These are phyloP conservation scores for Sarcodon sp. DNA, from an alignment of 768 basidiomycete species.

Conservation along the genomic window DNA sequence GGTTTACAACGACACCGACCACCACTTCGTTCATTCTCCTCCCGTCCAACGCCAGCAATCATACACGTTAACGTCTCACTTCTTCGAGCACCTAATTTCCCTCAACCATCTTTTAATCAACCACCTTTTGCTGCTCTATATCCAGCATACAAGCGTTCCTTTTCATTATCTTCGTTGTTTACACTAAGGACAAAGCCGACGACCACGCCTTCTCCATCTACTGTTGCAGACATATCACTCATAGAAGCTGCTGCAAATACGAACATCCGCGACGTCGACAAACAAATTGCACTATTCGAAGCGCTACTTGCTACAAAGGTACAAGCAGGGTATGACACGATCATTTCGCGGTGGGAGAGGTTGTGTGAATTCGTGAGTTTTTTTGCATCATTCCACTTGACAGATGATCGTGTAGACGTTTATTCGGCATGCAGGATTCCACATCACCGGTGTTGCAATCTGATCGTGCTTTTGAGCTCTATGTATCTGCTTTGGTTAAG, in stretches of 20 bases:
- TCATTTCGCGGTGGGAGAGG: conserved; percentile 74
- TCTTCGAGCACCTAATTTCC: neutral
- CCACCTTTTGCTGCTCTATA: conserved; percentile 2
- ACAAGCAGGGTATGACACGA: conserved; percentile 54
- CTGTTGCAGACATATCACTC: conserved; percentile 57
- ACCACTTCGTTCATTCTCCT: neutral
- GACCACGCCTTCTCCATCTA: conserved; percentile 42
- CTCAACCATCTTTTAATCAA: conserved; percentile 3
- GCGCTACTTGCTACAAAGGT: conserved; percentile 54
- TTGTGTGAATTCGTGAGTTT: conserved; percentile 70
- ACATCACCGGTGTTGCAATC: conserved; percentile 58
- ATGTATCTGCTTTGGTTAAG: conserved; percentile 54
- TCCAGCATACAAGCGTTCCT: conserved; percentile 4
- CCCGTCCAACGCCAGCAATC: conserved; percentile 1
- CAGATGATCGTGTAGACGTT: neutral
- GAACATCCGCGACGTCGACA: conserved; percentile 51
- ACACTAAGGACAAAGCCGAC: conserved; percentile 22
- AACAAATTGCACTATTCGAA: conserved; percentile 58
- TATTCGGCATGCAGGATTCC: conserved; percentile 34
- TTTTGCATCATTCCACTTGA: conserved; percentile 1
- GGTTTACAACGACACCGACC: neutral
- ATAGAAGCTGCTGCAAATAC: conserved; percentile 72
- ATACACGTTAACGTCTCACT: conserved; percentile 1
- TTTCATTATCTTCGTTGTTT: conserved; percentile 18
- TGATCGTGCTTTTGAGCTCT: conserved; percentile 63